Conservation (phyloP, 192 early-diverging fungal genomes). For the Dissophora ornata region DNA sequence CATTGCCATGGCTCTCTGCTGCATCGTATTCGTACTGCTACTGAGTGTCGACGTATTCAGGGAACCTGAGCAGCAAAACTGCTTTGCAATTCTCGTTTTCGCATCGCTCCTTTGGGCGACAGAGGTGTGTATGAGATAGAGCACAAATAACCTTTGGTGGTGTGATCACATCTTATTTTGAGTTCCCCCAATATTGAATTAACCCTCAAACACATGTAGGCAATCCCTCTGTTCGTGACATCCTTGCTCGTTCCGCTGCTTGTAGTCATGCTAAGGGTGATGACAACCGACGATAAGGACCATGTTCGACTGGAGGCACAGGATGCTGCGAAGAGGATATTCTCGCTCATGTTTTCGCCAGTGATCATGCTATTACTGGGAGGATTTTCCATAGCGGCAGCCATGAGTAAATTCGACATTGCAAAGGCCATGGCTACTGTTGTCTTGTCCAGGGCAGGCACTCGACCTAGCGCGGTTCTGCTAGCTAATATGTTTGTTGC, state of each 20-base stretch:
- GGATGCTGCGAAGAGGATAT: slow-evolving; percentile 85
- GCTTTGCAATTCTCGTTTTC: slow-evolving; percentile 91
- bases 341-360: slow-evolving; percentile 94
- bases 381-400: slow-evolving; percentile 93
- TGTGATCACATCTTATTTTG: no score
- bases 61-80: slow-evolving; percentile 81
- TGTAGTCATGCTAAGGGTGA: slow-evolving; percentile 85
- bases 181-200: no score
- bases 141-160: no score
- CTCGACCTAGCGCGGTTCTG: slow-evolving; percentile 81
- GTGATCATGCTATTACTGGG: slow-evolving; percentile 97
- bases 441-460: slow-evolving; percentile 89
- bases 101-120: slow-evolving; percentile 93
- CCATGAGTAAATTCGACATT: slow-evolving; percentile 95
- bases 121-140: no score
- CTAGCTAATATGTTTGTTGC: slow-evolving; percentile 95
- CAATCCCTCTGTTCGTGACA: slow-evolving; percentile 92
- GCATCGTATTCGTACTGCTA: slow-evolving; percentile 68
- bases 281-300: slow-evolving; percentile 70
- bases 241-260: slow-evolving; percentile 88
- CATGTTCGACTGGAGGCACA: slow-evolving; percentile 73
- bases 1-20: slow-evolving; percentile 59
- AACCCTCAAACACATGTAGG: no score
- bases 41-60: slow-evolving; percentile 73
- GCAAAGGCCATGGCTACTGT: slow-evolving; percentile 89